Base-by-base conservation (phyloP, 2,329 filamentous ascomycete genomes). In the Apiospora hydei region DNA sequence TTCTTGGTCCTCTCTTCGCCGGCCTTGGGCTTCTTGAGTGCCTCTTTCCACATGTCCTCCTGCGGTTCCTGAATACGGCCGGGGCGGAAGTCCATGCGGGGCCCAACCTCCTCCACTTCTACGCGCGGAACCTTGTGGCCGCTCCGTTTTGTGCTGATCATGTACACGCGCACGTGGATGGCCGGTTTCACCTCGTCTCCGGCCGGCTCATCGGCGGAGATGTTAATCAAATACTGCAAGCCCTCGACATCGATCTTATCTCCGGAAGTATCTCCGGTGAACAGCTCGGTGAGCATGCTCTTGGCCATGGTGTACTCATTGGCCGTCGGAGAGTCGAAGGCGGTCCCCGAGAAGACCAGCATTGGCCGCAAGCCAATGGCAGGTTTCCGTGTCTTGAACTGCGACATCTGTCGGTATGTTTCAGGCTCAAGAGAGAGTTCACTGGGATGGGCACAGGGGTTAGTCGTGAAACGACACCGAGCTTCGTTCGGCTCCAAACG, bases 91-190 rank as follows among this genome's bases (percentile, higher is more conserved):
- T 98, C 95, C 84, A 98, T 94, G 75, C 96, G 90, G 5, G 96
- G 96, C 0, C 96, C 96, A 85, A 98, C 97, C 85, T 98, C 95
- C 82, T 98, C 95, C 72, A 98, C 88, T 82, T 98, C 96, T 24
- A 99, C 93, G 71, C 95, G 90, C 10, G 96, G 96, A 64, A 98
- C 86, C 79, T 92, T 94, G 83, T 96, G 93, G 10, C 95, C 95
- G 76, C 92, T 94, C 80, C 92, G 93, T 88, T 94, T 94, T 68
- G 96, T 98, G 78, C 88, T 88, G 77, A 98, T 92, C 77, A 95
- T 89, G 84, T 98, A 98, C 80, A 93, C 92, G 73, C 96, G 91
- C 78, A 98, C 81, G 81, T 89, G 88, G 73, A 92, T 87, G 43
- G 82, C 82, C 21, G 90, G 89, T 81, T 90, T 90, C 43, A 80